phyloP scores from a whole-genome alignment of 257 asterid genomes.

The Verbascum thapsus region DNA sequence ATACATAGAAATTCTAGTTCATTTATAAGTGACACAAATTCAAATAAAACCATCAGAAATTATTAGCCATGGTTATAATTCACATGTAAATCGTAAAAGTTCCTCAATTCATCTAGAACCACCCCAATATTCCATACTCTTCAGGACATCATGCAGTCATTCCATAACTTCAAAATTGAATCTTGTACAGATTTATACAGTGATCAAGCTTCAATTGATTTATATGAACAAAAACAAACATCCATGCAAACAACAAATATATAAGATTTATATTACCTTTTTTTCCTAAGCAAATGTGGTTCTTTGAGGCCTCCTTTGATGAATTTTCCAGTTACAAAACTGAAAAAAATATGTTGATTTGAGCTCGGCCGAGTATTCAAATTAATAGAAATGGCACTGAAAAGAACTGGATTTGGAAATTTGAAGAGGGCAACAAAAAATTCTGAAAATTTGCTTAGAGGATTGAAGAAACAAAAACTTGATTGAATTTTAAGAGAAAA shows the following conservation, averaged over 20 bases:
- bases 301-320: conserved; percentile 25
- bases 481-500: conserved; percentile 17
- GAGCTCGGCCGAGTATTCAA: conserved; percentile 24
- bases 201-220: conserved; percentile 16
- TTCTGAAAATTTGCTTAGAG: neutral
- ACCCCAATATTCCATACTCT: conserved; percentile 32
- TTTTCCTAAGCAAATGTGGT: conserved; percentile 19
- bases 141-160: conserved; percentile 35
- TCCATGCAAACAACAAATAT: conserved; percentile 16
- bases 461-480: conserved; percentile 9
- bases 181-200: conserved; percentile 20
- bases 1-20: neutral
- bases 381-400: conserved; percentile 22
- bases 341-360: neutral
- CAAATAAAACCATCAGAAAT: neutral
- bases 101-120: conserved; percentile 30
- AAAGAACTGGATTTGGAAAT: conserved; percentile 22
- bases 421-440: neutral
- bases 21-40: no score
- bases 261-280: conserved; percentile 25
- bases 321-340: conserved; percentile 14
- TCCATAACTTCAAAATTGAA: conserved; percentile 5
- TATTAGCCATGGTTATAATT: conserved; percentile 28
- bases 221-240: conserved; percentile 1
- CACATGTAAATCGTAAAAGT: conserved; percentile 38